Percentiles rank a stretch among this genome's conserved stretches.
phyloP scores from a whole-genome alignment of 768 basidiomycete genomes.

The Leccinum longicurvipes region DNA sequence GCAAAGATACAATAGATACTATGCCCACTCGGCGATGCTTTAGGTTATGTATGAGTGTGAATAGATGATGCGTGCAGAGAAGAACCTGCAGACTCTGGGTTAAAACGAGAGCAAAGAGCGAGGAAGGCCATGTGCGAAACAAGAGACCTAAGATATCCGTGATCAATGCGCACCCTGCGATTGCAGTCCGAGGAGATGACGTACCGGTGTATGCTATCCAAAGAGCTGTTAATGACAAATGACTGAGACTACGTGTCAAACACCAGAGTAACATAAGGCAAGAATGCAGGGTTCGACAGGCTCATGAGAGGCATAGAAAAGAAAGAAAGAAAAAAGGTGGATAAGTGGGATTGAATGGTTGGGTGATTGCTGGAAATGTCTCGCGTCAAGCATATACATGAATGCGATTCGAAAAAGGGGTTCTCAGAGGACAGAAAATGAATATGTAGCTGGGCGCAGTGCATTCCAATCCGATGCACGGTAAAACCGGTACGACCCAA shows the following conservation, averaged over 20 bases:
- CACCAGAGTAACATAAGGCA: background rate
- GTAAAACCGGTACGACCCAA: background rate
- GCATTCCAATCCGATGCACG: background rate
- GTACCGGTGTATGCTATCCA: slow-evolving; percentile 5
- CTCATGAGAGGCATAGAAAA: background rate
- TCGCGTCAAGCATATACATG: slow-evolving; percentile 5
- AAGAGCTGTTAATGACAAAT: slow-evolving; percentile 1
- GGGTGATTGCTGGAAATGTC: background rate
- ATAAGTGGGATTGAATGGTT: background rate
- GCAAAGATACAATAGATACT: slow-evolving; percentile 11
- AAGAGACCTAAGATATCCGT: background rate
- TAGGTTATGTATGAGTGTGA: slow-evolving; percentile 7
- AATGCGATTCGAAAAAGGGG: background rate
- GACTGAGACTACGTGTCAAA: background rate
- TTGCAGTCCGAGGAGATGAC: background rate
- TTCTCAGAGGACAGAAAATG: background rate
- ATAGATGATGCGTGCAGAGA: background rate
- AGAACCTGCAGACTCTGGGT: background rate
- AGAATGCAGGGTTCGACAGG: background rate
- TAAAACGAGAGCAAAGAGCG: background rate
- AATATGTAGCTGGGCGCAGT: background rate
- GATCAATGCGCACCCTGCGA: background rate
- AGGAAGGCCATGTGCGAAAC: background rate
- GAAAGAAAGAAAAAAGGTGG: background rate
- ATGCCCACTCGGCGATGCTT: slow-evolving; percentile 8